These are phyloP conservation scores for Athelia psychrophila DNA, from an alignment of 1,284 basidiomycete species.

Conservation along the genomic window DNA sequence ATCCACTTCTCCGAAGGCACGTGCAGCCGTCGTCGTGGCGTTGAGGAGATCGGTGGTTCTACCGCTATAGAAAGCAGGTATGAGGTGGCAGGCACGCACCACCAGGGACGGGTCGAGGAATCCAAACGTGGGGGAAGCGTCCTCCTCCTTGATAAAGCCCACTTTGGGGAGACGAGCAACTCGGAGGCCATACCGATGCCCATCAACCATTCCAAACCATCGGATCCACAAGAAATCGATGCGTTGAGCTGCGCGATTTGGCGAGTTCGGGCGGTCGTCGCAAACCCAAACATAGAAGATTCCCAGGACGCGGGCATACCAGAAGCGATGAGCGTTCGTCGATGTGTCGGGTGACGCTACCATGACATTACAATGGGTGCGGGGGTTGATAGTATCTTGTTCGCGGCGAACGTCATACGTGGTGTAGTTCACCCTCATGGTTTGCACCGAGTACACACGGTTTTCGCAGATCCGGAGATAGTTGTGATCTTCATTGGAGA, in stretches of 20 bases:
- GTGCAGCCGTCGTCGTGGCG: background rate
- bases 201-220: background rate
- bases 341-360: conserved; percentile 4
- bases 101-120: background rate
- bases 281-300: background rate
- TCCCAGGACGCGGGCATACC: conserved; percentile 7
- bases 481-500: conserved; percentile 9
- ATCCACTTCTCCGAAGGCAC: background rate
- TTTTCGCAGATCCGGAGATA: conserved; percentile 9
- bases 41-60: background rate
- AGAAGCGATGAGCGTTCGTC: conserved; percentile 1
- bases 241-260: background rate
- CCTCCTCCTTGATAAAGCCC: background rate
- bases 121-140: background rate
- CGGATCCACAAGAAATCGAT: background rate
- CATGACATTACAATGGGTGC: conserved; percentile 17
- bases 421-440: conserved; percentile 15
- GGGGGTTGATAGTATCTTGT: conserved; percentile 19
- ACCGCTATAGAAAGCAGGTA: background rate
- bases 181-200: background rate
- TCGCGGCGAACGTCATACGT: conserved; percentile 18
- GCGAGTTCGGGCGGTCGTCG: background rate
- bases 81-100: background rate
- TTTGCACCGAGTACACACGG: conserved; percentile 11
- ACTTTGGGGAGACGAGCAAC: background rate